Evolutionary conservation across 345 rosid genomes (phyloP), one percentile per base, ranked within the genome.

Genomic region (Kandelia obovata): DNA sequence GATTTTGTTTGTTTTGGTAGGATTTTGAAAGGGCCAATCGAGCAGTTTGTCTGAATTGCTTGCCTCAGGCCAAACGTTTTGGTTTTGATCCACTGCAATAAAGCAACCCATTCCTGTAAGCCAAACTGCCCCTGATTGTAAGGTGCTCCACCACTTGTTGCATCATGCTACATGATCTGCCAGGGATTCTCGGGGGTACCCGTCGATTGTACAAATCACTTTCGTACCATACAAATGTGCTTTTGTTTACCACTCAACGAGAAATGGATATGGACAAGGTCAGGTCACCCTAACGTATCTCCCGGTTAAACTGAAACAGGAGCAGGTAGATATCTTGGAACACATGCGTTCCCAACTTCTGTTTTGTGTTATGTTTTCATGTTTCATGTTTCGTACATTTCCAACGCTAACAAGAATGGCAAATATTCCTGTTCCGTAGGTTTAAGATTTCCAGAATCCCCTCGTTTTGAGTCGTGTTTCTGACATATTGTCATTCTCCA

Each of bases 71-170:
- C 95, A 46, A 87, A 81, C n/a, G 86, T 78, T 70, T 52, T 82
- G 62, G 79, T 83, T 83, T 10, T 87, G 92, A 47, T 91, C 92
- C 71, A 83, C 85, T 5, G 83, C 53, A 34, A 88, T 69, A 76
- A 83, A 91, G 70, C 87, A 87, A 1, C 75, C 81, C 19, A 89
- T 84, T 52, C 92, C 92, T 0, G 93, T 52, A 6, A 80, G 53
- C 90, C 89, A 82, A 66, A 85, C 87, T 0, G 93, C 90, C 64
- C 75, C 68, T 47, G 82, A 83, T 79, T 65, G 87, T 87, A 53
- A 88, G 63, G 43, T 80, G 82, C 60, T 89, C 91, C 28, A 89
- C 91, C 28, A 89, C 89, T 57, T 83, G 85, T 6, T 86, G 90
- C 10, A 13, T 13, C 17, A 89, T 21, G 35, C 84, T 82, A 20